A percentile compares a stretch with the other conserved stretches of the same genome.
These are phyloP conservation scores for Effrenium voratum DNA, from an alignment of 73 alveolate genomes.

Conservation along the genomic window DNA sequence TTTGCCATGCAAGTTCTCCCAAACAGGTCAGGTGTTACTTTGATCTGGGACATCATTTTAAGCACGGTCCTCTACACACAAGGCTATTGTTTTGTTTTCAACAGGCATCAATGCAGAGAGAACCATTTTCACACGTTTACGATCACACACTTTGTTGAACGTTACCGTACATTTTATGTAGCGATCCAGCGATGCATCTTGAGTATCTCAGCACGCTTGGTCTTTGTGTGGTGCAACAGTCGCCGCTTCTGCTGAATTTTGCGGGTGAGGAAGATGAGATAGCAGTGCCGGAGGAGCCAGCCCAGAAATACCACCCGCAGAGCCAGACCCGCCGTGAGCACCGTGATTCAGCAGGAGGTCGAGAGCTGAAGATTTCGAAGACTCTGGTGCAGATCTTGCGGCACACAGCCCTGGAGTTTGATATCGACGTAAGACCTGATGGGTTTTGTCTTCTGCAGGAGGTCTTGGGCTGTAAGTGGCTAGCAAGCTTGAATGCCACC, in stretches of 20 bases:
- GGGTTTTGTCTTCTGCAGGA: slow-evolving; percentile 8
- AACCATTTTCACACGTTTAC: too few relatives aligned
- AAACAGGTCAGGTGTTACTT: too few relatives aligned
- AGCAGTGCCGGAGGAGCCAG: neutral
- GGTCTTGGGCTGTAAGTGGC: slow-evolving; percentile 55
- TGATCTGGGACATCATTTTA: too few relatives aligned
- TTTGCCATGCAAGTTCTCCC: too few relatives aligned
- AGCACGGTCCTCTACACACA: too few relatives aligned
- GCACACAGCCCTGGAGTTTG: slow-evolving; percentile 37
- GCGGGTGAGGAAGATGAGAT: too few relatives aligned
- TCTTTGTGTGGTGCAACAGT: neutral
- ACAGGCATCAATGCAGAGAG: too few relatives aligned
- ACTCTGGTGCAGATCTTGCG: slow-evolving; percentile 30
- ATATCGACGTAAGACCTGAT: slow-evolving; percentile 50
- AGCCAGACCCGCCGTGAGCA: neutral
- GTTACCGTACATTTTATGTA: too few relatives aligned
- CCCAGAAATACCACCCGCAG: neutral
- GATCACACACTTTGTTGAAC: too few relatives aligned
- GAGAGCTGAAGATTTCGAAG: slow-evolving; percentile 45
- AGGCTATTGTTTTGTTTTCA: too few relatives aligned
- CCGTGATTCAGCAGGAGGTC: neutral
- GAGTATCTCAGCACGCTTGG: neutral
- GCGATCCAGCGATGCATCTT: slow-evolving; percentile 31
- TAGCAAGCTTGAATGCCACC: neutral
- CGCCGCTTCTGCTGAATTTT: neutral